These are phyloP conservation scores for Silene latifolia DNA, from an alignment of 148 eudicot genomes.

Conservation along the genomic window DNA sequence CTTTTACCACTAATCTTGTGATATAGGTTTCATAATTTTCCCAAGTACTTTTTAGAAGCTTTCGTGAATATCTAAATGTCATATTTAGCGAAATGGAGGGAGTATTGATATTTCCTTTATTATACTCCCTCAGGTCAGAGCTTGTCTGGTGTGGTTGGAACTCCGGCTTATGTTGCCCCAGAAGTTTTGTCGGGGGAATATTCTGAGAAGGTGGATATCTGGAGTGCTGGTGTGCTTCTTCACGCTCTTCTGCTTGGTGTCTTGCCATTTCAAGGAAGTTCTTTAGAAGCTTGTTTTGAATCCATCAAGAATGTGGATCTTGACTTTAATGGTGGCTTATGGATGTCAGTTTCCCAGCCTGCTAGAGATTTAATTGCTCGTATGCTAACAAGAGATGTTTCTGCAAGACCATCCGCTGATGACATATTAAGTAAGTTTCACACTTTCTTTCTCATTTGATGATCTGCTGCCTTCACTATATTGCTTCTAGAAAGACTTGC, in stretches of 20 bases:
- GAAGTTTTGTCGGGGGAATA: slow-evolving; percentile 48
- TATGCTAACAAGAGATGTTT: slow-evolving; percentile 53
- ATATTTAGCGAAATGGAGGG: background rate
- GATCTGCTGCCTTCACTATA: background rate
- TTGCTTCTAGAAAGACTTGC: background rate
- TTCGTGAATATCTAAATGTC: background rate
- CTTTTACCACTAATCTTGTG: too few relatives aligned
- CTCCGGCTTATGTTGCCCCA: slow-evolving; percentile 62
- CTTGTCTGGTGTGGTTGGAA: slow-evolving; percentile 50
- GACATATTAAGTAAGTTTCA: slow-evolving; percentile 46
- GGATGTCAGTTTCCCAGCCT: slow-evolving; percentile 43
- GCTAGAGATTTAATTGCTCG: slow-evolving; percentile 48
- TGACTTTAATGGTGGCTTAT: slow-evolving; percentile 34
- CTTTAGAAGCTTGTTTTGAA: slow-evolving; percentile 43
- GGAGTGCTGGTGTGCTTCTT: slow-evolving; percentile 59
- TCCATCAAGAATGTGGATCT: slow-evolving; percentile 45
- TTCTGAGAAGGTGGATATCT: slow-evolving; percentile 54
- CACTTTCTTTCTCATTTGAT: background rate
- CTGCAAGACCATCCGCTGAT: slow-evolving; percentile 40
- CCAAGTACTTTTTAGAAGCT: background rate
- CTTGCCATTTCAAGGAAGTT: slow-evolving; percentile 48
- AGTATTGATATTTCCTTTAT: background rate
- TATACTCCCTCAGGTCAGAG: slow-evolving; percentile 40
- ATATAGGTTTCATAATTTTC: too few relatives aligned
- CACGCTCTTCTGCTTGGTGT: slow-evolving; percentile 44